Base-by-base conservation (phyloP, 768 basidiomycete genomes). In the Podaxis rugospora region DNA sequence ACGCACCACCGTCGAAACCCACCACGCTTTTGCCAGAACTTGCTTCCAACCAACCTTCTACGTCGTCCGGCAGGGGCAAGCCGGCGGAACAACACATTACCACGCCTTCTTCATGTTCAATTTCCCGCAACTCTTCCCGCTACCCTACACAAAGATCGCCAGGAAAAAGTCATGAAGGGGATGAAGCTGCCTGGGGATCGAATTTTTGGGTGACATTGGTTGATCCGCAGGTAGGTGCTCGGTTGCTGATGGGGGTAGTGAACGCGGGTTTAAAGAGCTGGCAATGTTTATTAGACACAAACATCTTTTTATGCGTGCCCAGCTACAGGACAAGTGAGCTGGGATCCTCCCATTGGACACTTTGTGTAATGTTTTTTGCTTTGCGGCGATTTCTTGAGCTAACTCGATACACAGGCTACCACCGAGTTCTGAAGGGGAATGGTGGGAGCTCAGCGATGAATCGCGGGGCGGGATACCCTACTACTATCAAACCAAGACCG, bases 191-290 rank as follows among this genome's bases (percentile, higher is more conserved):
- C 28, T 95, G 93, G 93, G 93, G 92, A 4, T 84, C 89, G 27
- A 88, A 93, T 71, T 96, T 97, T 70, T 97, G 95, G 95, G 92
- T 96, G 5, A 95, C 95, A 5, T 80, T 96, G 55, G 83, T 90
- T 51, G 94, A 97, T 79, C 95, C 95, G 27, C 86, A 91, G 81
- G 94, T 91, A 70, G 65, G 81, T 80, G 63, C 42, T 55, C 47
- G 59, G 14, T 51, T 55, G 55, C 37, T 36, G 57, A 53, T 50
- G n/a, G 0, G 27, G 27, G 55, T 49, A 39, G n/a, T 32, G 21
- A 62, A 39, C 21, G 44, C 37, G 42, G 42, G 52, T 32, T 42
- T 40, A 21, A 47, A 61, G 44, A 36, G 59, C 42, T 59, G 28
- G 64, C 52, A 18, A 25, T 5, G 37, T 44, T 44, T 56, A 35